A percentile compares a stretch with the other conserved stretches of the same genome.
Evolutionary conservation across 2,329 filamentous ascomycete genomes (phyloP).

Genomic region (Pseudocercospora cruenta): DNA sequence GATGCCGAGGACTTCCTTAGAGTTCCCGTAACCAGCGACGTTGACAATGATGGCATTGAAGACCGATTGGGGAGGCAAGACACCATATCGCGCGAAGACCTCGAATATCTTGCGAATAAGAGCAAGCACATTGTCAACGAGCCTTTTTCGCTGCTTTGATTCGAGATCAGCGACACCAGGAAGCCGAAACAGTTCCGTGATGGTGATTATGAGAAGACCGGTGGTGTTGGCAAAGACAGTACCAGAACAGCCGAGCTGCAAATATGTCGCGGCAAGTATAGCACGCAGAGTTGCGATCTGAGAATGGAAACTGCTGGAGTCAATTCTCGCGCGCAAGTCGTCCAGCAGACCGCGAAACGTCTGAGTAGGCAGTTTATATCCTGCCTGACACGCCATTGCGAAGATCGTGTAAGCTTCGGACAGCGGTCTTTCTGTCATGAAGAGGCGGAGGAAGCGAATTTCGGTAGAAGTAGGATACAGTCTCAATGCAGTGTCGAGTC

Average conservation of each 20-base stretch:
- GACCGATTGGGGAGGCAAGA: conserved; percentile 33
- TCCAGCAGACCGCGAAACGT: conserved; percentile 34
- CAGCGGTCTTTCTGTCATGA: conserved; percentile 51
- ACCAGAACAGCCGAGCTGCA: conserved; percentile 47
- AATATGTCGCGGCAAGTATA: conserved; percentile 48
- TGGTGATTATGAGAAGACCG: conserved; percentile 42
- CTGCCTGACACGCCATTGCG: conserved; percentile 53
- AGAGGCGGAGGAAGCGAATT: conserved; percentile 48
- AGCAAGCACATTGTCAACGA: conserved; percentile 32
- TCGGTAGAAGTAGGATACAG: conserved; percentile 50
- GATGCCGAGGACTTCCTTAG: conserved; percentile 34
- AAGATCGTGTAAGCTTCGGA: conserved; percentile 53
- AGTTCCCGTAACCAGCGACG: conserved; percentile 37
- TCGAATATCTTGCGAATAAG: conserved; percentile 36
- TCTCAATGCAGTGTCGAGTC: conserved; percentile 53
- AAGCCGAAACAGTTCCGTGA: conserved; percentile 36
- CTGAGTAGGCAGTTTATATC: conserved; percentile 36
- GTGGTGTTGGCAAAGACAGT: conserved; percentile 42
- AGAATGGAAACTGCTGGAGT: conserved; percentile 15
- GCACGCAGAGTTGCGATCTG: conserved; percentile 37
- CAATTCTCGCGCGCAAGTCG: conserved; percentile 33
- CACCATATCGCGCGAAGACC: conserved; percentile 35
- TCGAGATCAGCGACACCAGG: conserved; percentile 24
- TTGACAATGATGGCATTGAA: conserved; percentile 46
- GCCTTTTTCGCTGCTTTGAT: conserved; percentile 23